Evolutionary conservation across 2,329 filamentous ascomycete species (phyloP), one percentile per base, ranked within the genome.

Genomic region (Ophiostoma sp.): DNA sequence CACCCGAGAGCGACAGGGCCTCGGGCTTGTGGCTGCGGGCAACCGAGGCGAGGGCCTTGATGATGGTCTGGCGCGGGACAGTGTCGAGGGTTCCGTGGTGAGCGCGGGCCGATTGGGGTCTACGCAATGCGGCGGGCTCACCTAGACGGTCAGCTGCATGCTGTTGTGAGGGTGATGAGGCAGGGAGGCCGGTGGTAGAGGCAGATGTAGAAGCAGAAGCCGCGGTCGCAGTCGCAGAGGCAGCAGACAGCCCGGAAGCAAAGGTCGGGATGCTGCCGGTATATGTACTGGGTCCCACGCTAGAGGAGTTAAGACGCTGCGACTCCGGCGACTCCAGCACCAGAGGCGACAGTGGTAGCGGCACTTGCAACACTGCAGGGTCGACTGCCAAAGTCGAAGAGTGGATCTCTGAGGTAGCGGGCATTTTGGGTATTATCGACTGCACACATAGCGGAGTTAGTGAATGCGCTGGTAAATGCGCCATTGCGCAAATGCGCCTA

Each of bases 1-100:
- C 85, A 71, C 84, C 82, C 79, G 84, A 81, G 73, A 91, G 80
- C 36, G 88, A 87, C 31, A 90, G 84, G 67, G 87, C 83, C 77
- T 89, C 85, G 69, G 89, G 85, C 76, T 87, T 86, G 75, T 85
- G 84, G 75, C 83, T 85, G 76, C 85, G 85, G 71, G 84, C 81
- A 62, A 86, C 83, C 17, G 91, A 93, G 70, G 90, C 90, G 74
- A 94, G 81, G 6, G 91, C 91, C 81, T 95, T 94, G 82, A 94
- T 87, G 76, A 93, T 88, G 70, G 92, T 94, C 80, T 94, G 92
- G 73, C 88, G 88, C 15, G 92, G 91, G 74, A 94, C 83, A 67
- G 84, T 84, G 75, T 92, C 90, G 77, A 86, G 84, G 13, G 89
- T 90, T 41, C 83, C 81, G 54, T 69, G 67, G 27, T 69, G 68